Conservation (phyloP, 2,329 filamentous ascomycete genomes). For the Diaporthe helianthi region DNA sequence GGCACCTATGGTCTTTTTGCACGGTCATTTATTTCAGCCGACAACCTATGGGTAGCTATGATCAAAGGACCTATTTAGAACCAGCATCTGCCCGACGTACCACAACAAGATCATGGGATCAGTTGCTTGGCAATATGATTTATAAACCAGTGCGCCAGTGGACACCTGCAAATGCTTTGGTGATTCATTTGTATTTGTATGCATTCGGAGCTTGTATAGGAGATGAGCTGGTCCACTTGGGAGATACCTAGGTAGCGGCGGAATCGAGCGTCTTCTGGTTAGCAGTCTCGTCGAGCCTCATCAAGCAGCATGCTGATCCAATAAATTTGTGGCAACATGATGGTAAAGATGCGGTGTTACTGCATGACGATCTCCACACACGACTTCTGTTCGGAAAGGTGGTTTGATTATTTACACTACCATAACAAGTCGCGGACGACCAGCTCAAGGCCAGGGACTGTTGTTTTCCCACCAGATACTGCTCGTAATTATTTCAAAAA, state of each 20-base stretch:
- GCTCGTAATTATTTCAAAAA: background rate
- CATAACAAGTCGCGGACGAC: too few relatives aligned
- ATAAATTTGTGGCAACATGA: background rate
- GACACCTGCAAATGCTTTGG: background rate
- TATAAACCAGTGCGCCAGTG: background rate
- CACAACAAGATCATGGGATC: background rate
- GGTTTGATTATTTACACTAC: background rate
- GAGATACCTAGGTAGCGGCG: too few relatives aligned
- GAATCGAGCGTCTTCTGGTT: background rate
- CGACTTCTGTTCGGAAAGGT: too few relatives aligned
- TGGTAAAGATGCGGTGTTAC: background rate
- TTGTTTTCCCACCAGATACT: background rate
- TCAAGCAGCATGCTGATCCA: background rate
- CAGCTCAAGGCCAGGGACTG: too few relatives aligned
- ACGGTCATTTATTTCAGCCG: background rate
- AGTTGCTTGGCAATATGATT: background rate
- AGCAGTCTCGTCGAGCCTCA: background rate
- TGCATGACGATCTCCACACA: background rate
- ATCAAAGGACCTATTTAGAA: background rate
- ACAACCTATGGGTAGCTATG: background rate
- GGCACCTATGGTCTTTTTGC: background rate
- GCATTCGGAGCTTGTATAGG: background rate
- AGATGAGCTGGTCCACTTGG: background rate
- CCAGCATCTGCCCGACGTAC: background rate
- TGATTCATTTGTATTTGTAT: background rate